phyloP scores from a whole-genome alignment of 345 rosid species.

The Isatis tinctoria region DNA sequence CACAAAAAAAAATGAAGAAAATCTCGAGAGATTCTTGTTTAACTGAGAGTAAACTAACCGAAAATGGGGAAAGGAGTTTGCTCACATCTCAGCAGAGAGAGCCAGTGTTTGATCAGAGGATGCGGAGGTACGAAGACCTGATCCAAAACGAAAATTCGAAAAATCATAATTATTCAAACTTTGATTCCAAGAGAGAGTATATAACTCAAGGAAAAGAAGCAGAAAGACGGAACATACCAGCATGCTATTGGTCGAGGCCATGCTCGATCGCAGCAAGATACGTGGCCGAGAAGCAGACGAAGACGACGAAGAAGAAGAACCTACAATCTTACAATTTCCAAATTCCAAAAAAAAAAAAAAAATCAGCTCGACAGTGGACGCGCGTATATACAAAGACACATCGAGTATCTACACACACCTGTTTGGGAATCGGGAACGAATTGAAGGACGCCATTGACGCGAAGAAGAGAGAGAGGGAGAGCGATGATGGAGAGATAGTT shows the following conservation, averaged over 20 bases:
- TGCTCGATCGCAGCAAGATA: slow-evolving; percentile 24
- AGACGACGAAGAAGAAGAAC: slow-evolving; percentile 23
- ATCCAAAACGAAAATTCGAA: neutral
- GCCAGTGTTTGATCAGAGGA: slow-evolving; percentile 30
- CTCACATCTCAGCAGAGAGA: slow-evolving; percentile 7
- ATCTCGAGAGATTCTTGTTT: too few relatives aligned
- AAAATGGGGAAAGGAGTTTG: slow-evolving; percentile 23
- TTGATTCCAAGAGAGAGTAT: neutral
- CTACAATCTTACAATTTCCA: slow-evolving; percentile 1
- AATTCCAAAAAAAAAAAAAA: neutral
- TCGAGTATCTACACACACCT: neutral
- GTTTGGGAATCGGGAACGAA: slow-evolving; percentile 28
- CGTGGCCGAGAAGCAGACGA: slow-evolving; percentile 21
- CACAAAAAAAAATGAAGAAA: neutral
- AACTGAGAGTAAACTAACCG: neutral
- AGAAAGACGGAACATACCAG: slow-evolving; percentile 5
- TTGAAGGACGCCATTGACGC: slow-evolving; percentile 29
- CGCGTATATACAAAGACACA: neutral
- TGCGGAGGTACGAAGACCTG: slow-evolving; percentile 26
- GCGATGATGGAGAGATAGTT: neutral
- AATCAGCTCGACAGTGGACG: neutral
- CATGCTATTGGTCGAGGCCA: slow-evolving; percentile 7
- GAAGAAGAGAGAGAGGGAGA: neutral
- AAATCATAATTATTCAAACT: neutral
- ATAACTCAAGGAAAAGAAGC: neutral